Evolutionary conservation across 345 rosid genomes (phyloP).

Genomic region (Lepidium didymum): DNA sequence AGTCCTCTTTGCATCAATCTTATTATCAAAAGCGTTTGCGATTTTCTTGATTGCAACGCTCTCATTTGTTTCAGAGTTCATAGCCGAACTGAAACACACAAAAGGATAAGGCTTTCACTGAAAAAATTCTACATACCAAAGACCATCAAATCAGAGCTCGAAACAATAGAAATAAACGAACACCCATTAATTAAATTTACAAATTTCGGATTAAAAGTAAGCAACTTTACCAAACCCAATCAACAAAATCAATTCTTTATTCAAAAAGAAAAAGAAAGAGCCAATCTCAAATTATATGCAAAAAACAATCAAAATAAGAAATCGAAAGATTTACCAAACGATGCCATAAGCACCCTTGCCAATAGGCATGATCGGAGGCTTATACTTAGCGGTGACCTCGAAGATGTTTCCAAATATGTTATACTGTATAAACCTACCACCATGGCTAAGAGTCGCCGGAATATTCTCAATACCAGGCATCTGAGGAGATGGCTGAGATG

Average conservation of each 20-base stretch:
- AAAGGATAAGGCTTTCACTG: neutral
- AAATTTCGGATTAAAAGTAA: slow-evolving; percentile 4
- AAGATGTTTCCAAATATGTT: slow-evolving; percentile 94
- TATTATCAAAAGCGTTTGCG: slow-evolving; percentile 95
- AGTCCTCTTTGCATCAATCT: slow-evolving; percentile 96
- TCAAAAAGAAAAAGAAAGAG: neutral
- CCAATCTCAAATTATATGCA: neutral
- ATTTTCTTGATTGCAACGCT: slow-evolving; percentile 94
- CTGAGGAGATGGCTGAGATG: slow-evolving; percentile 31
- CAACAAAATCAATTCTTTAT: neutral
- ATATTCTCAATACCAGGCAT: slow-evolving; percentile 56
- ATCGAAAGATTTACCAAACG: slow-evolving; percentile 58
- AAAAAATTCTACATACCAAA: neutral
- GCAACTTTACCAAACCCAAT: slow-evolving; percentile 23
- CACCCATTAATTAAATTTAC: neutral
- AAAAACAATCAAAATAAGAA: neutral
- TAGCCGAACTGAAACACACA: slow-evolving; percentile 52
- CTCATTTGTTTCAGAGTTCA: slow-evolving; percentile 90
- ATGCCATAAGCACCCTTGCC: slow-evolving; percentile 99
- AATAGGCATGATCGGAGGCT: slow-evolving; percentile 97
- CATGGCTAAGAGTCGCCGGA: slow-evolving; percentile 85
- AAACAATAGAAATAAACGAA: neutral
- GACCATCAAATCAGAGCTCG: neutral
- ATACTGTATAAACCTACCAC: slow-evolving; percentile 92
- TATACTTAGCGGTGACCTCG: slow-evolving; percentile 95